A percentile compares a stretch with the other conserved stretches of the same genome.
Evolutionary conservation across 257 asterid genomes (phyloP).

Genomic region (Rehmannia glutinosa): DNA sequence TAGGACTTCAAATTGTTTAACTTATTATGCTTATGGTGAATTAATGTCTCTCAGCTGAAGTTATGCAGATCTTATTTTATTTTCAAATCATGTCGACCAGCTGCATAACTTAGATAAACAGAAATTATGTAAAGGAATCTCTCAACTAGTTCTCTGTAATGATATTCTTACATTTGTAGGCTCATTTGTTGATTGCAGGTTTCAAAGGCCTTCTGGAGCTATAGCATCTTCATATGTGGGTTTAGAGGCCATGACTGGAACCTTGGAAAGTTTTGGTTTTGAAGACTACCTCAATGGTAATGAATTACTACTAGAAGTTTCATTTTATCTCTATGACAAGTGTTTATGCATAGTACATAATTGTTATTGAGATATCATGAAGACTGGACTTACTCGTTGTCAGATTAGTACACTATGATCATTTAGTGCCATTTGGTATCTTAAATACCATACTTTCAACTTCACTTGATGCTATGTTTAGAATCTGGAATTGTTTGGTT

Average conservation of each 20-base stretch:
- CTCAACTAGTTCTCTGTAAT: background rate
- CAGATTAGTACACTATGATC: background rate
- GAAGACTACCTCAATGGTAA: too few species aligned
- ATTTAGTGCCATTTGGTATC: background rate
- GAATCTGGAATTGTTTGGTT: background rate
- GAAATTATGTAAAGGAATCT: background rate
- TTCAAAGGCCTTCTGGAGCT: too few species aligned
- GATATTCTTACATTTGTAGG: background rate
- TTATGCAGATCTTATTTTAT: background rate
- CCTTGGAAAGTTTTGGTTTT: too few species aligned
- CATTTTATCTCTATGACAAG: background rate
- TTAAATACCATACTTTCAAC: background rate
- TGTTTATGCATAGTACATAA: background rate
- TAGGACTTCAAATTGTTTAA: too few species aligned
- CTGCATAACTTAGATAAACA: background rate
- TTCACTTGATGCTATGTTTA: background rate
- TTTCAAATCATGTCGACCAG: background rate
- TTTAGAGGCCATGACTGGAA: too few species aligned
- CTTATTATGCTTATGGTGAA: too few species aligned
- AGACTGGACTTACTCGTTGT: too few species aligned
- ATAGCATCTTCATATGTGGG: too few species aligned
- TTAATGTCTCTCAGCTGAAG: background rate
- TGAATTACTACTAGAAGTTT: constrained; percentile 25
- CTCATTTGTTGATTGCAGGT: constrained; percentile 30
- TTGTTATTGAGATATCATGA: background rate